Percentiles rank a stretch among this genome's conserved stretches.
Conservation (phyloP, 768 basidiomycete genomes). For the Rubroboletus satanas region DNA sequence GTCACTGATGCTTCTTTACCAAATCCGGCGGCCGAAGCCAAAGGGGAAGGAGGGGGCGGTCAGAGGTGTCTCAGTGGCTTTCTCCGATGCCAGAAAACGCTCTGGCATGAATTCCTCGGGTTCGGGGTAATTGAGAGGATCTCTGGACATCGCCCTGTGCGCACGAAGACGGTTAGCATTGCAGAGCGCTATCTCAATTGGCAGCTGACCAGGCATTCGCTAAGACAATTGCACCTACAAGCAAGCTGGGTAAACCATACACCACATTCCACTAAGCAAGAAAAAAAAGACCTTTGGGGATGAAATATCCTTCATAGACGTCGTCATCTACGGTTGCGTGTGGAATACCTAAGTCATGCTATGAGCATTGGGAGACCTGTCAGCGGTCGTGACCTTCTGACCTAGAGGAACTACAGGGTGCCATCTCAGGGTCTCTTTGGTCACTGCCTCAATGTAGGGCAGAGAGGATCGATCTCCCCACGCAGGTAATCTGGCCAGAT, state of each 20-base stretch:
- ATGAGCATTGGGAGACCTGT: neutral
- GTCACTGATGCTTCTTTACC: neutral
- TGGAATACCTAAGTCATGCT: constrained; percentile 14
- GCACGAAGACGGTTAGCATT: neutral
- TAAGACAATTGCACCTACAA: neutral
- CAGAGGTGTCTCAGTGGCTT: neutral
- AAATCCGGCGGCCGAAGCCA: constrained; percentile 40
- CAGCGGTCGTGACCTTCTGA: neutral
- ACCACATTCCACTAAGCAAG: neutral
- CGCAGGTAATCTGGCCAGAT: constrained; percentile 8
- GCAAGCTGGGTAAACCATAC: neutral
- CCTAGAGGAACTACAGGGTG: constrained; percentile 10
- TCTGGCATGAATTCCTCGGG: constrained; percentile 34
- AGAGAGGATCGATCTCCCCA: constrained; percentile 13
- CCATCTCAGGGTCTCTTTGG: constrained; percentile 12
- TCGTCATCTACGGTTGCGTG: constrained; percentile 35
- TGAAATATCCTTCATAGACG: constrained; percentile 41
- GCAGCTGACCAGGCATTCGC: constrained; percentile 5
- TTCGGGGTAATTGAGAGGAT: constrained; percentile 31
- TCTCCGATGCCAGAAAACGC: constrained; percentile 20
- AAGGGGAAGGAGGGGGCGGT: constrained; percentile 4
- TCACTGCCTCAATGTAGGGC: constrained; percentile 9
- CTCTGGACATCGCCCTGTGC: constrained; percentile 32
- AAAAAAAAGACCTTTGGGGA: constrained; percentile 34
- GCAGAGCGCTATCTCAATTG: too few species aligned